Evolutionary conservation across 192 early-diverging fungal species (phyloP), one percentile per base, ranked within the genome.

Genomic region (Coemansia sp.): DNA sequence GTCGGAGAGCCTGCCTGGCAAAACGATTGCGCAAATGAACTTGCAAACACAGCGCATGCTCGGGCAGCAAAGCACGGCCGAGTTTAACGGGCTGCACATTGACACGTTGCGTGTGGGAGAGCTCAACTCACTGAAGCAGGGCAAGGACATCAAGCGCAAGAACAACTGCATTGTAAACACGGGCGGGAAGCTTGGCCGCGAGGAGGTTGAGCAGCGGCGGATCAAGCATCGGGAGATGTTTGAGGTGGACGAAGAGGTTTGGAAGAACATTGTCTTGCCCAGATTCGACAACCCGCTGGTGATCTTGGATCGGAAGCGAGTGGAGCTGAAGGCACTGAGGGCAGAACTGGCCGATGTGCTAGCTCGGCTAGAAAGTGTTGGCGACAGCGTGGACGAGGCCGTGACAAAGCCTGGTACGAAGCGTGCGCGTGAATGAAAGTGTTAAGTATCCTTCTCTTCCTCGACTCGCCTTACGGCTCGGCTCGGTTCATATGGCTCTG

Each of bases 1-100:
- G 55, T 87, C 85, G 21, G 86, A 87, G 36, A 90, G 90, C 62
- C 74, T 98, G 3, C 93, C 93, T 8, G 95, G 93, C 40, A 98
- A 98, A 63, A 96, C 93, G n/a, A 95, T 92, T 57, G 93, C 95
- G 8, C 95, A 98, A 76, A 91, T 96, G 89, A 97, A 98, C 80
- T 70, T 98, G 36, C 95, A 98, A 63, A 87, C 90, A 17, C 95
- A 98, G 70, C 82, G 95, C 32, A 85, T 98, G 84, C 84, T 98
- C 1, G 95, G 95, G 0, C 94, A 98, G 68, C 95, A 98, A 67
- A 93, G 91, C 77, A 95, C 92, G 5, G 94, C 90, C 56, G 95
- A 98, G 74, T 98, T 98, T 73, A 90, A 89, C 27, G 87, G 91
- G 33, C 80, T 98, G 39, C 95, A 98, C 69, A 88, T 98, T 10